Percentiles rank a stretch among this genome's conserved stretches.
phyloP scores from a whole-genome alignment of 257 asterid species.

The Solanum bulbocastanum region DNA sequence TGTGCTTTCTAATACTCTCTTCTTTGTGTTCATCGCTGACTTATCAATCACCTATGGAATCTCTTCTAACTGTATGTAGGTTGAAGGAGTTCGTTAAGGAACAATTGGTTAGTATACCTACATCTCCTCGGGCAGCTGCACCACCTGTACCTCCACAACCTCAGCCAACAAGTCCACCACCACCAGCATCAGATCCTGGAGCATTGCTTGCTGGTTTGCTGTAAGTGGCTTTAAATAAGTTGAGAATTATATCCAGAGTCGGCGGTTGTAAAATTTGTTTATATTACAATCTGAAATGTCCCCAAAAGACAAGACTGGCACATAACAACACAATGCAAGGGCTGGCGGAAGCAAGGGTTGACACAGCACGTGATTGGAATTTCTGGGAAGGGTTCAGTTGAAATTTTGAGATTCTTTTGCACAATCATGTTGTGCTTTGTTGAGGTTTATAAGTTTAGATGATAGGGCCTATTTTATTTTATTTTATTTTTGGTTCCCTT shows the following conservation, averaged over 20 bases:
- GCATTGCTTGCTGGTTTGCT: slow-evolving; percentile 81
- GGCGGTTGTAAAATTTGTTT: slow-evolving; percentile 25
- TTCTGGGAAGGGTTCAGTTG: slow-evolving; percentile 14
- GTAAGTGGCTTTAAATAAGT: slow-evolving; percentile 12
- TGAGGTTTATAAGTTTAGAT: slow-evolving; percentile 9
- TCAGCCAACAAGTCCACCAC: slow-evolving; percentile 37
- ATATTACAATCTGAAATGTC: slow-evolving; percentile 13
- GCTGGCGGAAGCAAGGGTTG: slow-evolving; percentile 37
- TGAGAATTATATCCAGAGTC: neutral
- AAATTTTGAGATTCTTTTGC: slow-evolving; percentile 53
- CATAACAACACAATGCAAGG: slow-evolving; percentile 23
- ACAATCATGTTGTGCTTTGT: slow-evolving; percentile 31
- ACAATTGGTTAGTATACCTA: slow-evolving; percentile 49
- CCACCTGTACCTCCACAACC: slow-evolving; percentile 37
- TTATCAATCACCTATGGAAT: neutral
- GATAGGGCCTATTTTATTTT: neutral
- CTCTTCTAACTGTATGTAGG: slow-evolving; percentile 19
- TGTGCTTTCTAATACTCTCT: neutral
- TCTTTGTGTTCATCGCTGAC: neutral
- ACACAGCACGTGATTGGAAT: slow-evolving; percentile 15
- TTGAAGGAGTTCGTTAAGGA: slow-evolving; percentile 83
- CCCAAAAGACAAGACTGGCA: slow-evolving; percentile 10
- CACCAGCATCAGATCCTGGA: slow-evolving; percentile 57
- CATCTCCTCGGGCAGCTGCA: slow-evolving; percentile 38
- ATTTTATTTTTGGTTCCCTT: neutral